phyloP scores from a whole-genome alignment of 345 rosid species.

The Clausena lansium region DNA sequence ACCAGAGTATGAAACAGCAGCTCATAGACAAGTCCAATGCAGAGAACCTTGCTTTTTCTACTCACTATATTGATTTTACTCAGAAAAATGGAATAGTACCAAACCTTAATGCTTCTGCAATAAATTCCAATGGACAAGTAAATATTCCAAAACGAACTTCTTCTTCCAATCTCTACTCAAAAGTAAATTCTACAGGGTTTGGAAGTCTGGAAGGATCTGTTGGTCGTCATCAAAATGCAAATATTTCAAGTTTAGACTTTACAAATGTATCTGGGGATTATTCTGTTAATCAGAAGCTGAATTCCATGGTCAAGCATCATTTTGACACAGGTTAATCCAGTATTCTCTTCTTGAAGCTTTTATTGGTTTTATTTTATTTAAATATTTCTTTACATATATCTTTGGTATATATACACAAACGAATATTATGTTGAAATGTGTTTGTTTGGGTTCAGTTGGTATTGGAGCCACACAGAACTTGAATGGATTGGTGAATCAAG shows the following conservation, averaged over 20 bases:
- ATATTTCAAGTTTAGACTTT: slow-evolving; percentile 41
- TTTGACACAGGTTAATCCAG: slow-evolving; percentile 46
- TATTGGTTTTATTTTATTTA: background rate
- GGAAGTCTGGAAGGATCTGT: slow-evolving; percentile 50
- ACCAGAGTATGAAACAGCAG: slow-evolving; percentile 51
- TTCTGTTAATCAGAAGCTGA: slow-evolving; percentile 46
- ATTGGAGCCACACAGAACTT: slow-evolving; percentile 38
- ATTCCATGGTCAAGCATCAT: slow-evolving; percentile 37
- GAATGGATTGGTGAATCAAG: slow-evolving; percentile 46
- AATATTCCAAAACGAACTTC: slow-evolving; percentile 68
- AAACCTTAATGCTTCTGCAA: slow-evolving; percentile 39
- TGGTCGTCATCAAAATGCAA: slow-evolving; percentile 38
- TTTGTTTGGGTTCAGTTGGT: slow-evolving; percentile 43
- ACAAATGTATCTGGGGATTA: slow-evolving; percentile 37
- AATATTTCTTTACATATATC: background rate
- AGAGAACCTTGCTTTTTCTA: slow-evolving; percentile 45
- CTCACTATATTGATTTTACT: slow-evolving; percentile 40
- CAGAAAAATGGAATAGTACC: slow-evolving; percentile 42
- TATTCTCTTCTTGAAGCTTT: slow-evolving; percentile 4
- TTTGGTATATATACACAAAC: background rate
- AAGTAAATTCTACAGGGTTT: slow-evolving; percentile 44
- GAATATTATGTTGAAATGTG: background rate
- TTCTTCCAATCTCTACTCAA: slow-evolving; percentile 60
- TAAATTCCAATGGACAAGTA: slow-evolving; percentile 44
- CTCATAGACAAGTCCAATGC: slow-evolving; percentile 37